These are phyloP conservation scores for Plantago coronopus DNA, from an alignment of 305 asterid species.

Conservation along the genomic window DNA sequence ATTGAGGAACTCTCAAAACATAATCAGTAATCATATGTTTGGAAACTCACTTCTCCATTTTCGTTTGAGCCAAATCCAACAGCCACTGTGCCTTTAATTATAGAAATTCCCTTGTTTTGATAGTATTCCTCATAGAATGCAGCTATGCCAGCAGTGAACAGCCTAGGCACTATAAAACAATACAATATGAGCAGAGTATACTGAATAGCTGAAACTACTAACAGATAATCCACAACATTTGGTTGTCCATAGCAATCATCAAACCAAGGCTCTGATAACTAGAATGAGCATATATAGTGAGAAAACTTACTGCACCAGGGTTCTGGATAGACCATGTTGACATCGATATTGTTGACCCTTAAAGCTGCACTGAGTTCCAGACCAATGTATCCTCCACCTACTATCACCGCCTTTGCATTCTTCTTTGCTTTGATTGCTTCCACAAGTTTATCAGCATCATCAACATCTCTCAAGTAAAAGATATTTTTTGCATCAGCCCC, in stretches of 20 bases:
- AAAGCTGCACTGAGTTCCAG: constrained; percentile 96
- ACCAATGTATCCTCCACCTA: constrained; percentile 98
- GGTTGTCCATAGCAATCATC: background rate
- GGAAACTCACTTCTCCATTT: constrained; percentile 59
- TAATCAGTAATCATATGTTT: constrained; percentile 4
- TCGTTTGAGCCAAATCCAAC: constrained; percentile 72
- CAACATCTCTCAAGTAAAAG: constrained; percentile 83
- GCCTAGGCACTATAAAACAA: constrained; percentile 76
- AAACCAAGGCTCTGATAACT: background rate
- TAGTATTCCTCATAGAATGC: constrained; percentile 84
- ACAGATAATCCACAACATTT: background rate
- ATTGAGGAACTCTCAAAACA: constrained; percentile 9
- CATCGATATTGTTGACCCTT: constrained; percentile 66
- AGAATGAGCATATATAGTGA: constrained; percentile 4
- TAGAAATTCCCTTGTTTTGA: constrained; percentile 67
- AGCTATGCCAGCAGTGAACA: constrained; percentile 81
- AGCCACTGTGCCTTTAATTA: constrained; percentile 96
- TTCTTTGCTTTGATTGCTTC: constrained; percentile 81
- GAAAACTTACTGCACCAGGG: constrained; percentile 97
- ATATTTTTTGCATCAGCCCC: constrained; percentile 93
- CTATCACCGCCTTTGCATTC: constrained; percentile 77
- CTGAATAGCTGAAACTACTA: constrained; percentile 13
- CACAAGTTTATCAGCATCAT: constrained; percentile 87
- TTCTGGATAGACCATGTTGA: constrained; percentile 95
- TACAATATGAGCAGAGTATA: constrained; percentile 6